Evolutionary conservation across 2,329 filamentous ascomycete species (phyloP), one percentile per base, ranked within the genome.

Genomic region (Beauveria rudraprayagi): DNA sequence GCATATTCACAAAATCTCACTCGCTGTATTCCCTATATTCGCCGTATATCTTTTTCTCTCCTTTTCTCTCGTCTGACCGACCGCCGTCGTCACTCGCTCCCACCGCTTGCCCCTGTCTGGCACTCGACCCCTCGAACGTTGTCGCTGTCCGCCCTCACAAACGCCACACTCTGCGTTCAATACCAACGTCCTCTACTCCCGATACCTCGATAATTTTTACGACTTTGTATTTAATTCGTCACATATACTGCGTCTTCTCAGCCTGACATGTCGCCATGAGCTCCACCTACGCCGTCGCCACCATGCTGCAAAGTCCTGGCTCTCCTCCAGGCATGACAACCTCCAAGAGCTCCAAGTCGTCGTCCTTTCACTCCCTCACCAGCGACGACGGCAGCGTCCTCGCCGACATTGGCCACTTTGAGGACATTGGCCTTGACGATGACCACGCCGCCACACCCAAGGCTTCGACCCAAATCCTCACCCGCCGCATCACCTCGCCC

Each of bases 331-430:
- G 91, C 69, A 85, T 96, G 76, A 91, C 89, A 54, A 76, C 78
- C 66, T 95, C 91, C 63, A 95, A 93, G 74, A 94, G 91, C 64
- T 96, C 91, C 66, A 95, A 94, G 75, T 92, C 91, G 30, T 95
- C 91, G 5, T 96, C 91, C 55, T 89, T 93, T 69, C 88, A 88
- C 67, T 96, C 92, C 43, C 87, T 89, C 61, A 86, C 84, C 64
- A 88, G 87, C 68, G 88, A 91, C 68, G 89, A 90, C 67, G 85
- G 87, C 69, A 84, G 81, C 66, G 81, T 86, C 56, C 77, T 90
- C 51, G 81, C 85, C 57, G 90, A 96, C 70, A 83, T 88, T 62
- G 86, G 85, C 65, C 87, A 97, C 72, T 97, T 97, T 69, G 93
- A 97, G 72, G 93, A 97, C 66, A 96, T 97, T 71, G 91, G 89